Conservation (phyloP, 2,329 filamentous ascomycete species). For the Colletotrichum musae region DNA sequence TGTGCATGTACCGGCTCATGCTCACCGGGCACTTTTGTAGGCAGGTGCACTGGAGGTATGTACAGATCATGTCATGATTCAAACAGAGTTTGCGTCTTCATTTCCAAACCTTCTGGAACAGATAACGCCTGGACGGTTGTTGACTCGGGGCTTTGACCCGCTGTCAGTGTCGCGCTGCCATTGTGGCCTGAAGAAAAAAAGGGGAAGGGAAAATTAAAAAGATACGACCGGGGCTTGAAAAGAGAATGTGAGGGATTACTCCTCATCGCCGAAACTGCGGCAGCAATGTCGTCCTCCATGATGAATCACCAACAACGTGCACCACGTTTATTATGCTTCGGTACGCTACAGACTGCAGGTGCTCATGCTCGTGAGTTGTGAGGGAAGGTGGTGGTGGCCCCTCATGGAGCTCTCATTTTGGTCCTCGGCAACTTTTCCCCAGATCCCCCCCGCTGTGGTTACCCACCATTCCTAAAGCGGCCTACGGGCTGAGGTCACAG, state of each 20-base stretch:
- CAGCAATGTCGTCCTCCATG: not conserved
- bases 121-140: constrained; percentile 7
- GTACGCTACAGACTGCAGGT: not conserved
- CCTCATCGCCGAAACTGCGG: not conserved
- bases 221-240: constrained; percentile 7
- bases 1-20: no score
- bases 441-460: constrained; percentile 38
- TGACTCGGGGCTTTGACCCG: constrained; percentile 29
- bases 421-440: constrained; percentile 43
- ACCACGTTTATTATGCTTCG: constrained; percentile 24
- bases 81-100: constrained; percentile 21
- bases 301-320: constrained; percentile 15
- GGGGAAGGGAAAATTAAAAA: not conserved
- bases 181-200: not conserved
- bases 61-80: constrained; percentile 34
- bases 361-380: constrained; percentile 30
- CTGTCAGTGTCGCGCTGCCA: constrained; percentile 14
- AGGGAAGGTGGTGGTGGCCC: not conserved
- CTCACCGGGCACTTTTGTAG: no score
- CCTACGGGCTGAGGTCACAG: constrained; percentile 37
- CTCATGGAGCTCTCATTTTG: constrained; percentile 28
- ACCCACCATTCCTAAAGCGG: constrained; percentile 12
- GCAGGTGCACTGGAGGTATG: no score
- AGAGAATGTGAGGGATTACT: constrained; percentile 10
- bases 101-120: constrained; percentile 27